Base-by-base conservation (phyloP, 306 rosid species). In the Cucurbita ficifolia region DNA sequence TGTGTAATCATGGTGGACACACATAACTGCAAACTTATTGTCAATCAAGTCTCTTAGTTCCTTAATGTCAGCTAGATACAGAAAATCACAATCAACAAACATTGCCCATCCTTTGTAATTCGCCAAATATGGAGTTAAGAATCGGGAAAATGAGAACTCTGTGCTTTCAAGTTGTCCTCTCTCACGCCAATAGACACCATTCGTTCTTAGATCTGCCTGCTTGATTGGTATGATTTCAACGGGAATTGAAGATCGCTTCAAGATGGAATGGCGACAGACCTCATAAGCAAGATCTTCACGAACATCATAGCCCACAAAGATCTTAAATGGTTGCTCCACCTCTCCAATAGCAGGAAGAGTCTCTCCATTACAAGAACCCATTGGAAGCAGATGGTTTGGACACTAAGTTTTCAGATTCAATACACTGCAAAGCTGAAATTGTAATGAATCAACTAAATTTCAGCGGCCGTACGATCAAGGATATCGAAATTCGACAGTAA, bases 71-170 rank as follows among this genome's bases (percentile, higher is more conserved):
- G 84, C 74, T 52, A 83, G 75, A 76, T 85, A 88, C 40, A 88
- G 87, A 59, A 88, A 88, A 84, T 88, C 92, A 82, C 92, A 88
- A 48, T 88, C 92, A 75, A 88, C 90, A 79, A 88, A 88, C 89
- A 88, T 79, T 19, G 92, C 92, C 92, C 92, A 88, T 50, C 87
- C 92, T 73, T 85, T 77, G 21, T 68, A 84, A 79, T 84, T 76
- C 46, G 90, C 88, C 79, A 88, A 75, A 62, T 10, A 12, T 6
- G 92, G 92, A 17, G 92, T 88, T 65, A 88, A 74, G 88, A 88
- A 88, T 29, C 92, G 84, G 22, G 92, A 29, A 52, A 88, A 88
- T 5, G 92, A 88, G 78, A 88, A 88, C 76, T 88, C 92, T 0
- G 92, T 88, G 83, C 92, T 88, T 85, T 88, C 92, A 6, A 82